phyloP scores from a whole-genome alignment of 371 early-diverging fungal species.

The Mortierella sp. region DNA sequence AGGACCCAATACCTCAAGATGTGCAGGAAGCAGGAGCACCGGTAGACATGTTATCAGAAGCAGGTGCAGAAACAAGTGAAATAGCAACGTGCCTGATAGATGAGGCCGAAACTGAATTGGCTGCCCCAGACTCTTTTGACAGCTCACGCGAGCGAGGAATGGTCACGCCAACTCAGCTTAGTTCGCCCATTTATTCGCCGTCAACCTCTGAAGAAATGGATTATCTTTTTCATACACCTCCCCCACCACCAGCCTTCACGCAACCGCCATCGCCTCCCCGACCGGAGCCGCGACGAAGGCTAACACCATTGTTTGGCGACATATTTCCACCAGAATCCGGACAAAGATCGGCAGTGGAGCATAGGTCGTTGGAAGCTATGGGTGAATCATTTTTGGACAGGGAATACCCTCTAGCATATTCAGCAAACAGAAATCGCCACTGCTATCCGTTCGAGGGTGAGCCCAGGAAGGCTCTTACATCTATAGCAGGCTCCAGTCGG shows the following conservation, averaged over 20 bases:
- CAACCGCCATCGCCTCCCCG: conserved; percentile 13
- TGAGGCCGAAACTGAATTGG: not conserved
- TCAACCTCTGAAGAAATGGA: conserved; percentile 29
- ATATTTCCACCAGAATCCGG: not conserved
- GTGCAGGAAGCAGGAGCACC: not conserved
- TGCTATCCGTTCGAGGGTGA: not conserved
- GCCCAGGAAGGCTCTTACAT: conserved; percentile 39
- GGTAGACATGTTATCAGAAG: not conserved
- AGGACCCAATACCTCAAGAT: not conserved
- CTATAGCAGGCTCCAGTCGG: conserved; percentile 44
- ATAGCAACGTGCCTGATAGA: not conserved
- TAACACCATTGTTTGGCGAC: not conserved
- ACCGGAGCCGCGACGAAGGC: not conserved
- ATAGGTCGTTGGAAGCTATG: not conserved
- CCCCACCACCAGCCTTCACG: conserved; percentile 20
- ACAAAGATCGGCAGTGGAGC: not conserved
- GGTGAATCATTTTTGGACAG: not conserved
- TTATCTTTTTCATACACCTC: conserved; percentile 18
- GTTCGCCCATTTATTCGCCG: conserved; percentile 13
- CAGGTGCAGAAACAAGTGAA: not conserved
- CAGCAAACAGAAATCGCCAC: conserved; percentile 2
- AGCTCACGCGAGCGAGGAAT: conserved; percentile 3
- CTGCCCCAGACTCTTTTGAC: not conserved
- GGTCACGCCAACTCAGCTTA: conserved; percentile 10
- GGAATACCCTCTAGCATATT: not conserved